These are phyloP conservation scores for Phytophthora pinifolia DNA, from an alignment of 352 stramenopile genomes.

Conservation along the genomic window DNA sequence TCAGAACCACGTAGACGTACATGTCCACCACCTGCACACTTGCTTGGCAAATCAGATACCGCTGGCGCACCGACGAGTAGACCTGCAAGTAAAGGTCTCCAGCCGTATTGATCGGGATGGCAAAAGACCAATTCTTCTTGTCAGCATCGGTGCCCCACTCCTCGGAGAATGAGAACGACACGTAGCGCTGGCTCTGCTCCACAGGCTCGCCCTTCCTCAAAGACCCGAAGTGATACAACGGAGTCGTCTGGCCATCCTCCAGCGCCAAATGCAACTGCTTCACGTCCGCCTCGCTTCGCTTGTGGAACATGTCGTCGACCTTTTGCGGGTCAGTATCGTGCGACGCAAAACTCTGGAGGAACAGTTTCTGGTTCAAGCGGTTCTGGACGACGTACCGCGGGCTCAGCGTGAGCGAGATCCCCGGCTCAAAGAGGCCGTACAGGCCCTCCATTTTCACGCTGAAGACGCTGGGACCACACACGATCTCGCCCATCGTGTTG, in stretches of 20 bases:
- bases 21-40: conserved; percentile 89
- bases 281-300: conserved; percentile 61
- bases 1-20: conserved; percentile 88
- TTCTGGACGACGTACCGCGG: conserved; percentile 87
- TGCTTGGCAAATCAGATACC: conserved; percentile 77
- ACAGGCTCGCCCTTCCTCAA: conserved; percentile 70
- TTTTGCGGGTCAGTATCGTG: conserved; percentile 62
- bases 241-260: conserved; percentile 60
- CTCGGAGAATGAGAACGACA: conserved; percentile 79
- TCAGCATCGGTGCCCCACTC: conserved; percentile 49
- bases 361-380: conserved; percentile 77
- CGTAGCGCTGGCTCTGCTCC: conserved; percentile 65
- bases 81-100: conserved; percentile 83
- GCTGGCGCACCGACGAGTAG: conserved; percentile 72
- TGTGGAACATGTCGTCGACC: conserved; percentile 73
- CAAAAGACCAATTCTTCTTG: conserved; percentile 77
- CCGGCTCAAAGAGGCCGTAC: conserved; percentile 78
- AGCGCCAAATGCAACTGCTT: conserved; percentile 52
- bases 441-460: conserved; percentile 82
- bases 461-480: conserved; percentile 74
- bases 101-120: conserved; percentile 73
- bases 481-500: conserved; percentile 81
- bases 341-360: conserved; percentile 68
- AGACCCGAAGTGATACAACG: conserved; percentile 79
- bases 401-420: conserved; percentile 73